Evolutionary conservation across 129 eudicot species (phyloP).

Genomic region (Glebionis coronaria): DNA sequence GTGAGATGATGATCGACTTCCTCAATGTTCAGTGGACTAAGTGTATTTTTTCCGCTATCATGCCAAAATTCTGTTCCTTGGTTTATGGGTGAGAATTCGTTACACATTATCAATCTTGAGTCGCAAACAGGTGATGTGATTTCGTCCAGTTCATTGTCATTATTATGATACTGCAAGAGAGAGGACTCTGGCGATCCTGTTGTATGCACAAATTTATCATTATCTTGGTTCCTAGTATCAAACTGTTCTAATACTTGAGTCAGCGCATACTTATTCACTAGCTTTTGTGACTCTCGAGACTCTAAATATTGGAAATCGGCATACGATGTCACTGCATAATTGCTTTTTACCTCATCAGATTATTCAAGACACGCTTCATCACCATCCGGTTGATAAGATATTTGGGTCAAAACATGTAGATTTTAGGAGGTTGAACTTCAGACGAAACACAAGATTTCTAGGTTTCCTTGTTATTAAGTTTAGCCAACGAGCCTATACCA

Average conservation of each 20-base stretch:
- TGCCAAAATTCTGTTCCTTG: too few species aligned
- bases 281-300: slow-evolving; percentile 30
- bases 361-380: slow-evolving; percentile 40
- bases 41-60: too few species aligned
- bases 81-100: slow-evolving; percentile 1
- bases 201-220: slow-evolving; percentile 6
- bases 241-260: too few species aligned
- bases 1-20: too few species aligned
- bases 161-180: slow-evolving; percentile 15
- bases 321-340: slow-evolving; percentile 20
- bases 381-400: slow-evolving; percentile 27
- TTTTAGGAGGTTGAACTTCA: too few species aligned
- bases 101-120: slow-evolving; percentile 19
- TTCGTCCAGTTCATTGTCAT: slow-evolving; percentile 13
- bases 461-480: too few species aligned
- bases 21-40: too few species aligned
- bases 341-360: slow-evolving; percentile 58
- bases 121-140: slow-evolving; percentile 15
- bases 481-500: too few species aligned
- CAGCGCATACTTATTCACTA: not conserved
- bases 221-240: slow-evolving; percentile 15
- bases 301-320: slow-evolving; percentile 32
- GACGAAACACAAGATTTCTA: too few species aligned
- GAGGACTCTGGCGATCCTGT: slow-evolving; percentile 23
- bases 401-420: too few species aligned